These are phyloP conservation scores for Lupinus albus DNA, from an alignment of 306 rosid species.

Conservation along the genomic window DNA sequence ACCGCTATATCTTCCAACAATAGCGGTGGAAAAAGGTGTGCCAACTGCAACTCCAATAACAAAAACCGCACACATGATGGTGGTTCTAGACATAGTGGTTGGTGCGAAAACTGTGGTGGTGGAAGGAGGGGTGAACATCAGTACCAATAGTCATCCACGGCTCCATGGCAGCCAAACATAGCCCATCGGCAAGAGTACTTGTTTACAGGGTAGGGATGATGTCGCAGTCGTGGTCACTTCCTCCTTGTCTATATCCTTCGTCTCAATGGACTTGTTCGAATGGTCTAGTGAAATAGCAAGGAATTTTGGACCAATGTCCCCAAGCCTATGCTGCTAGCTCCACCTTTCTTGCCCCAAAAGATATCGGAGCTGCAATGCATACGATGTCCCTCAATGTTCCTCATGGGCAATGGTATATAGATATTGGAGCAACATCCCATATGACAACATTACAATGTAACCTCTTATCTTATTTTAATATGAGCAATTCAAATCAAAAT, in stretches of 20 bases:
- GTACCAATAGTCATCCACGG: no score
- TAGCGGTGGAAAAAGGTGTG: no score
- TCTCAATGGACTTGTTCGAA: not conserved
- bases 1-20: no score
- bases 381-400: not conserved
- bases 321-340: not conserved
- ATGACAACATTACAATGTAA: slow-evolving; percentile 1
- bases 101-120: no score
- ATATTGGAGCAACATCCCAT: not conserved
- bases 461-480: not conserved
- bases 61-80: no score
- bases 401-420: not conserved
- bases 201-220: no score
- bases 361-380: not conserved
- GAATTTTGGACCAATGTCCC: not conserved
- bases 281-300: not conserved
- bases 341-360: not conserved
- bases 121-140: no score
- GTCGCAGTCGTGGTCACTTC: not conserved
- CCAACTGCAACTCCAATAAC: no score
- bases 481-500: not conserved
- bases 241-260: not conserved
- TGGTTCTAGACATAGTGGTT: no score
- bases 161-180: no score
- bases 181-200: no score